Conservation (phyloP, 257 asterid species). For the Plantago elongata region DNA sequence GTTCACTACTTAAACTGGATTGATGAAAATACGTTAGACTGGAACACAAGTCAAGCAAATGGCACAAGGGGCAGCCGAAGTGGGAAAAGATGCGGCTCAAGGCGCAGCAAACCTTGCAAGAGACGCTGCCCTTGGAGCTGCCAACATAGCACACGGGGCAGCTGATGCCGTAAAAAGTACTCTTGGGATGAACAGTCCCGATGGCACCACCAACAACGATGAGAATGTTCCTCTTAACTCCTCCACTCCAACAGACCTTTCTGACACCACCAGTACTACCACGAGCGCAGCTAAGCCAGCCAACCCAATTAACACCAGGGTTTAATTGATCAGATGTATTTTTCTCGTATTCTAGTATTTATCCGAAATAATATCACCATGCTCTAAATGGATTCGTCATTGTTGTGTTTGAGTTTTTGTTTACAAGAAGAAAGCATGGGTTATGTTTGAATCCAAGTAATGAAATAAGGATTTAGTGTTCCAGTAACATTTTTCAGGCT, state of each 20-base stretch:
- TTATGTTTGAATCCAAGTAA: too few relatives aligned
- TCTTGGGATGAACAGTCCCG: conserved; percentile 32
- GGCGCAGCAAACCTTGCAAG: conserved; percentile 45
- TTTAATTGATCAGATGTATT: conserved; percentile 12
- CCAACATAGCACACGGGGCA: conserved; percentile 51
- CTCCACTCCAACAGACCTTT: background rate
- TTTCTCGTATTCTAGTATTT: background rate
- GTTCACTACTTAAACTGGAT: background rate
- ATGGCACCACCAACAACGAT: conserved; percentile 2
- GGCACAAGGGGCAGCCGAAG: conserved; percentile 56
- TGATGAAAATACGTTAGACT: conserved; percentile 20
- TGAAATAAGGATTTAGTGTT: too few relatives aligned
- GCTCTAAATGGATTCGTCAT: too few relatives aligned
- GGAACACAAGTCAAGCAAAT: conserved; percentile 40
- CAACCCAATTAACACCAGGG: conserved; percentile 19
- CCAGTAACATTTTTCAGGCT: too few relatives aligned
- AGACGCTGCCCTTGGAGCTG: conserved; percentile 46
- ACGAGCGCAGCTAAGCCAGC: conserved; percentile 16
- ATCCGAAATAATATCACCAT: too few relatives aligned
- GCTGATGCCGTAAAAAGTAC: conserved; percentile 61
- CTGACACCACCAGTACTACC: conserved; percentile 7
- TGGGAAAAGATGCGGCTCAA: conserved; percentile 42
- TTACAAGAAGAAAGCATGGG: too few relatives aligned
- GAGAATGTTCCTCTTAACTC: conserved; percentile 8
- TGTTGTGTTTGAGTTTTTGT: too few relatives aligned